phyloP scores from a whole-genome alignment of 2,329 filamentous ascomycete genomes.

The Talaromyces marneffei region DNA sequence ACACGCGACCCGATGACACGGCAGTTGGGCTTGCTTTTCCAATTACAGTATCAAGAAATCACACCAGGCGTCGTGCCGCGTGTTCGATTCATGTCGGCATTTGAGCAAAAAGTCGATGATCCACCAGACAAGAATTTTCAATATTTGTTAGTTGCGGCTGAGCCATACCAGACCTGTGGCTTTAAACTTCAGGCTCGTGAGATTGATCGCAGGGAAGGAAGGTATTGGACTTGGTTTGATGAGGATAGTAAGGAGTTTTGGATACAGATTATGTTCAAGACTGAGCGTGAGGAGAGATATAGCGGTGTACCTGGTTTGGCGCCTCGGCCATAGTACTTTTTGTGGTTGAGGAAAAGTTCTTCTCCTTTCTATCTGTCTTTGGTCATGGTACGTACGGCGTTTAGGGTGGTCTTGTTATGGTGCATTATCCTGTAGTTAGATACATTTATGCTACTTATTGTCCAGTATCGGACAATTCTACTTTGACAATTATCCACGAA shows the following conservation, averaged over 20 bases:
- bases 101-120: slow-evolving; percentile 91
- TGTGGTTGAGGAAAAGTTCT: slow-evolving; percentile 17
- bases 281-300: slow-evolving; percentile 89
- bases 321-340: slow-evolving; percentile 32
- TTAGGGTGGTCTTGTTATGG: not conserved
- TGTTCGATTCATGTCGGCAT: slow-evolving; percentile 96
- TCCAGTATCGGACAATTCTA: not conserved
- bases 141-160: slow-evolving; percentile 89
- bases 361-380: not conserved
- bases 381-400: not conserved
- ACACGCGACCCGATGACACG: slow-evolving; percentile 80
- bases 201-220: slow-evolving; percentile 80
- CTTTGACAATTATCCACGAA: not conserved
- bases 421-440: not conserved
- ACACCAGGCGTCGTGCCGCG: slow-evolving; percentile 67
- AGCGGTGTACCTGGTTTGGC: slow-evolving; percentile 61
- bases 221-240: slow-evolving; percentile 94
- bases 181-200: slow-evolving; percentile 95
- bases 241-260: slow-evolving; percentile 94
- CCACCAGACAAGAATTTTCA: slow-evolving; percentile 87
- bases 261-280: slow-evolving; percentile 97
- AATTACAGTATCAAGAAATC: slow-evolving; percentile 92
- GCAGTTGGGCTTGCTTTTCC: slow-evolving; percentile 89
- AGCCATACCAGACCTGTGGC: slow-evolving; percentile 95
- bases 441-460: not conserved